Percentiles rank a stretch among this genome's conserved stretches.
phyloP scores from a whole-genome alignment of 345 rosid species.

The Bruguiera gymnorhiza region DNA sequence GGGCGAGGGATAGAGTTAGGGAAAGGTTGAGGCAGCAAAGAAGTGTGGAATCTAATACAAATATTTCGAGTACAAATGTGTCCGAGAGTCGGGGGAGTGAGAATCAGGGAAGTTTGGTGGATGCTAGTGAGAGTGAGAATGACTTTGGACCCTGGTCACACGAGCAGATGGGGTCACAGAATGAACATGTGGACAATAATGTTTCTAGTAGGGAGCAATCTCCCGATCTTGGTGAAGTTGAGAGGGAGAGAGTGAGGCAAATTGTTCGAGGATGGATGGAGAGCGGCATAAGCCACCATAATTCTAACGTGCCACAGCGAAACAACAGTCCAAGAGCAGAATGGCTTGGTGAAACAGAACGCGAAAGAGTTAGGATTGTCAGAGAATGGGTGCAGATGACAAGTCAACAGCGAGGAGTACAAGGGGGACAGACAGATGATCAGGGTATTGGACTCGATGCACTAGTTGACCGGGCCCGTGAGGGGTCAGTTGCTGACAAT shows the following conservation, averaged over 20 bases:
- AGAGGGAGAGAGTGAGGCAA: constrained; percentile 97
- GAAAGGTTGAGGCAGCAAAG: constrained; percentile 76
- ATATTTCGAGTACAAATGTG: constrained; percentile 41
- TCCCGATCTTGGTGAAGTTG: constrained; percentile 88
- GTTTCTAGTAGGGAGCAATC: constrained; percentile 85
- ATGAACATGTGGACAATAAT: constrained; percentile 52
- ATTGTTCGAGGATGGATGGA: constrained; percentile 95
- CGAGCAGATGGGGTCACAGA: constrained; percentile 49
- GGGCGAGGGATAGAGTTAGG: constrained; percentile 82
- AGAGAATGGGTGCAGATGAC: constrained; percentile 97
- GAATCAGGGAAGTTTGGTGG: constrained; percentile 65
- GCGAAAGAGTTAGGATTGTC: constrained; percentile 95
- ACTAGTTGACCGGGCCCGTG: constrained; percentile 51
- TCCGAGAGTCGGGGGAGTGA: constrained; percentile 63
- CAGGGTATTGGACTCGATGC: constrained; percentile 42
- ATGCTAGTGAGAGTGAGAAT: constrained; percentile 79
- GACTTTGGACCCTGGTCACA: constrained; percentile 77
- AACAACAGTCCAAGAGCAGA: constrained; percentile 69
- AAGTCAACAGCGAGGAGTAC: constrained; percentile 82
- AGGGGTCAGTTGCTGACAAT: constrained; percentile 48
- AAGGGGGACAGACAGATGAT: constrained; percentile 58
- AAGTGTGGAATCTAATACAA: constrained; percentile 51
- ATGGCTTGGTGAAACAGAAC: constrained; percentile 97
- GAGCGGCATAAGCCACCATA: constrained; percentile 63
- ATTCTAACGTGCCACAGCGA: constrained; percentile 58